phyloP scores from a whole-genome alignment of 108 stramenopile species.

The Seminavis robusta region DNA sequence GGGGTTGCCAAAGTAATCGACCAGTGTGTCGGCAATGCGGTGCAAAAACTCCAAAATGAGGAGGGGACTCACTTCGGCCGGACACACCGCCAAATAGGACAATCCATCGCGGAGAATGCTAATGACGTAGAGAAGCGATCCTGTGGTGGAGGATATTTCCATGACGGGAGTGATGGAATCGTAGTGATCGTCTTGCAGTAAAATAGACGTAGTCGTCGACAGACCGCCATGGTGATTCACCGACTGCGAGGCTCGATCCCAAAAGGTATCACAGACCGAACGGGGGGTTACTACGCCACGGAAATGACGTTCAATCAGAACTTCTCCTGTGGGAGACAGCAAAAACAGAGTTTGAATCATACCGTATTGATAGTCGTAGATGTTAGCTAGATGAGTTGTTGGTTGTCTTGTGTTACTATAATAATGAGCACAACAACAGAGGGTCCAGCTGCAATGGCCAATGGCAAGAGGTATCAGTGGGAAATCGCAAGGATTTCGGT shows the following conservation, averaged over 20 bases:
- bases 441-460: no score
- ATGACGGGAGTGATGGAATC: conserved; percentile 76
- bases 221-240: conserved; percentile 83
- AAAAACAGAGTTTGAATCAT: conserved; percentile 92
- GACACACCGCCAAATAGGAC: conserved; percentile 88
- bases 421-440: no score
- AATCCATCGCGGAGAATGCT: conserved; percentile 82
- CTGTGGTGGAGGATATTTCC: conserved; percentile 71
- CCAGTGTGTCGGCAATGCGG: conserved; percentile 91
- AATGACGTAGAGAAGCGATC: conserved; percentile 57
- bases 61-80: conserved; percentile 86
- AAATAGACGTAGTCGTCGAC: conserved; percentile 45
- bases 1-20: conserved; percentile 90
- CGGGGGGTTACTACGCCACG: conserved; percentile 73
- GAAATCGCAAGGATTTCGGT: no score
- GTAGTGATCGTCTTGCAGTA: conserved; percentile 49
- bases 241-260: conserved; percentile 71
- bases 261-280: conserved; percentile 81
- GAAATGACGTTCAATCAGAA: conserved; percentile 90
- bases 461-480: no score
- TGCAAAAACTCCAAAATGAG: conserved; percentile 95
- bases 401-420: no score
- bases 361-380: no score
- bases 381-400: no score
- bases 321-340: conserved; percentile 82